Evolutionary conservation across 805 yeast species (phyloP), one percentile per base, ranked within the genome.

Genomic region (Ogataea nakhonphanomensis): DNA sequence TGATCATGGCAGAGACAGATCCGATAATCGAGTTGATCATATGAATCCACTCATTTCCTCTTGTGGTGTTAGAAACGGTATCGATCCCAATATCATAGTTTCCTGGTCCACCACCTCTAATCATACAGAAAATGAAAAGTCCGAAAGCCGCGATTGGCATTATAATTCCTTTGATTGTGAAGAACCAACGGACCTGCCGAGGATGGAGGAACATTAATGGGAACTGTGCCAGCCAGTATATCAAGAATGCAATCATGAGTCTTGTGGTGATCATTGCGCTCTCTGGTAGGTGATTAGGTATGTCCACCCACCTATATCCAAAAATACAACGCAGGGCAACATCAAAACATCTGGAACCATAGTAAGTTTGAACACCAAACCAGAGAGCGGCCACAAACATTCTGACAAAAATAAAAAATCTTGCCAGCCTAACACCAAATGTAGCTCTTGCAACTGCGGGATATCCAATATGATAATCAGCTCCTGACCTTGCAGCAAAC

Each of bases 291-390:
- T 38, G 37, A 21, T 53, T 53, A 9, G 44, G 33, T 9, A 52
- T 32, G 26, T 49, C 31, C 4, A n/a, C n/a, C 56, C 56, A 52
- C 31, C 33, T 47, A 33, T 46, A 29, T 22, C 54, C 53, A 41
- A 52, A 52, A 21, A 50, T 37, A 28, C 54, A 50, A 14, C 52
- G 45, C 14, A 58, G 33, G 13, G 61, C 43, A 30, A 60, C 64
- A 33, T 61, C 61, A 27, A 64, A 51, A 28, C 66, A 64, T 41
- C 61, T 58, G 8, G 69, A 65, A 34, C 66, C 65, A 35, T 58
- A 59, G 50, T 59, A 59, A 7, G 69, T 59, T 43, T 63, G 61
- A 33, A 63, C 65, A 13, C 70, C 70, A 49, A 61, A 67, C 65
- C 70, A 62, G 27, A 67, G 60, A 25, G 60, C 57, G 14, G 67